Conservation (phyloP, 2,329 filamentous ascomycete species). For the Colletotrichum trifolii region DNA sequence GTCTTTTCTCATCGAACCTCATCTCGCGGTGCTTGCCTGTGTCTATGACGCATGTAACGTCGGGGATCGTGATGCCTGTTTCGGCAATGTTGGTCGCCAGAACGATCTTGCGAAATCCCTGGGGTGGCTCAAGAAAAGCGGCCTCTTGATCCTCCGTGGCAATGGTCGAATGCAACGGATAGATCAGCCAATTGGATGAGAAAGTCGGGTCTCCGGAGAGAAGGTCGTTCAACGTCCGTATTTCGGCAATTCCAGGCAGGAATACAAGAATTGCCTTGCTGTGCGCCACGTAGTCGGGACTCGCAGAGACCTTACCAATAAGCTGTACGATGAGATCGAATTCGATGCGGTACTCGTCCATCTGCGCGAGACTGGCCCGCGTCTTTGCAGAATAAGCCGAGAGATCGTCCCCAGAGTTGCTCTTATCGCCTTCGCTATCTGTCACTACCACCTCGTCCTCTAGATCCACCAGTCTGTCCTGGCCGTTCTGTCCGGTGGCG, state of each 20-base stretch:
- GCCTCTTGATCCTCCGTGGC: slow-evolving; percentile 96
- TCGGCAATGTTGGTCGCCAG: slow-evolving; percentile 98
- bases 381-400: slow-evolving; percentile 83
- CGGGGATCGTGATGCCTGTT: slow-evolving; percentile 97
- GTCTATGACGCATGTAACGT: slow-evolving; percentile 96
- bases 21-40: slow-evolving; percentile 98
- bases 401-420: slow-evolving; percentile 65
- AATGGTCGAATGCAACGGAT: slow-evolving; percentile 93
- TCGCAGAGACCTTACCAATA: slow-evolving; percentile 78
- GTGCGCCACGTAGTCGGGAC: slow-evolving; percentile 73
- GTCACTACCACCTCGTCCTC: slow-evolving; percentile 69
- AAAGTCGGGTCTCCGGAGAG: slow-evolving; percentile 82
- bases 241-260: slow-evolving; percentile 93
- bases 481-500: slow-evolving; percentile 55
- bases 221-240: slow-evolving; percentile 87
- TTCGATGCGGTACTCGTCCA: slow-evolving; percentile 93
- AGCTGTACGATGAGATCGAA: slow-evolving; percentile 87
- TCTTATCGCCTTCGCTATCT: slow-evolving; percentile 56
- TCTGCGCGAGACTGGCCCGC: slow-evolving; percentile 75
- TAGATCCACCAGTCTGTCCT: slow-evolving; percentile 69
- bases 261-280: slow-evolving; percentile 96
- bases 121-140: slow-evolving; percentile 87
- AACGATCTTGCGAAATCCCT: slow-evolving; percentile 89
- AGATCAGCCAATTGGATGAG: slow-evolving; percentile 81
- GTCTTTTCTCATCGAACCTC: slow-evolving; percentile 93